Conservation (phyloP, 2,329 filamentous ascomycete genomes). For the Epichloe glyceriae region DNA sequence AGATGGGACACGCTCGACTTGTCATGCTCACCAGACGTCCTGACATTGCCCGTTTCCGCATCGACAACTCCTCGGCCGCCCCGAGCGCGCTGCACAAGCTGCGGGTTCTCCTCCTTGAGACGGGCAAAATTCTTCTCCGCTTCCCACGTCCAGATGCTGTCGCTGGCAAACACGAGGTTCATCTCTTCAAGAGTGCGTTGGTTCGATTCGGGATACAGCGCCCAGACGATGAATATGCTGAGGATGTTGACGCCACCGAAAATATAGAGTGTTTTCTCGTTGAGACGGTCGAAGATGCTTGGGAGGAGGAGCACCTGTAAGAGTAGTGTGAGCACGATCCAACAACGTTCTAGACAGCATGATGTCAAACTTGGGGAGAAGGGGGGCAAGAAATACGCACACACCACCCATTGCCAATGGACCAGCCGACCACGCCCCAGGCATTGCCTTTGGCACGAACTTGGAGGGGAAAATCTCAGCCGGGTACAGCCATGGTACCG, state of each 20-base stretch:
- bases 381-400: conserved; percentile 48
- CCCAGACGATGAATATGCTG: conserved; percentile 58
- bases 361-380: not conserved
- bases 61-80: conserved; percentile 7
- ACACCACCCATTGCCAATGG: conserved; percentile 44
- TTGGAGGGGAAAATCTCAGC: conserved; percentile 45
- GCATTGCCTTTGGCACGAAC: conserved; percentile 46
- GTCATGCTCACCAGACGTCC: not conserved
- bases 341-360: too few relatives aligned
- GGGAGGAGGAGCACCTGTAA: conserved; percentile 34
- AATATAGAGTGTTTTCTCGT: conserved; percentile 61
- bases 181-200: conserved; percentile 65
- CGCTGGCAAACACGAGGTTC: conserved; percentile 56
- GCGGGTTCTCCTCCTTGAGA: conserved; percentile 48
- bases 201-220: conserved; percentile 61
- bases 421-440: conserved; percentile 46
- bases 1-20: conserved; percentile 5
- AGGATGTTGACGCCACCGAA: conserved; percentile 56
- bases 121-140: conserved; percentile 50
- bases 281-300: conserved; percentile 49
- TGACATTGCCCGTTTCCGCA: conserved; percentile 9
- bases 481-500: conserved; percentile 49
- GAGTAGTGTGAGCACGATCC: too few relatives aligned
- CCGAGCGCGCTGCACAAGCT: conserved; percentile 16
- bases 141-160: conserved; percentile 58